These are phyloP conservation scores for Eremothecium coryli DNA, from an alignment of 1,139 yeast species.

Conservation along the genomic window DNA sequence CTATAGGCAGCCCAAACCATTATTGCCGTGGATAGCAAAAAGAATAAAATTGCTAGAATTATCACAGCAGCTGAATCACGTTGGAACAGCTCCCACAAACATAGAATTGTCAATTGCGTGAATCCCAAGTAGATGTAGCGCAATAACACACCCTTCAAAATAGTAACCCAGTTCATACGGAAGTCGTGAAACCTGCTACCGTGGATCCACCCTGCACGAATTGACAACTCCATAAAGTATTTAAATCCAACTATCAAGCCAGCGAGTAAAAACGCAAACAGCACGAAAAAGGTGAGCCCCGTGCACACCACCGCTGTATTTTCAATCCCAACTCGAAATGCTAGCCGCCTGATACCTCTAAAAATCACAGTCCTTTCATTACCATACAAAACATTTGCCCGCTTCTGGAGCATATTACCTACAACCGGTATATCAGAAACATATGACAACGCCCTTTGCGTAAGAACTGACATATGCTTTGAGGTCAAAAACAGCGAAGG, in stretches of 20 bases:
- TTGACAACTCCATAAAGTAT: slow-evolving; percentile 40
- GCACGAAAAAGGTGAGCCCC: slow-evolving; percentile 63
- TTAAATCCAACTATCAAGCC: slow-evolving; percentile 41
- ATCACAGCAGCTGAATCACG: slow-evolving; percentile 69
- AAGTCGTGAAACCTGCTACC: slow-evolving; percentile 41
- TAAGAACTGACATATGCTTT: slow-evolving; percentile 51
- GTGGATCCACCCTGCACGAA: slow-evolving; percentile 37
- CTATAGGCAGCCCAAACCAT: slow-evolving; percentile 54
- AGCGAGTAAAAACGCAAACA: slow-evolving; percentile 58
- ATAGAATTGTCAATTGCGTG: slow-evolving; percentile 57
- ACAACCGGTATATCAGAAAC: slow-evolving; percentile 14
- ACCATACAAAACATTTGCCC: slow-evolving; percentile 33
- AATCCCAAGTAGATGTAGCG: slow-evolving; percentile 69
- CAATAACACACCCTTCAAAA: slow-evolving; percentile 58
- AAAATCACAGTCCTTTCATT: slow-evolving; percentile 46
- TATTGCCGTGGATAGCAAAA: slow-evolving; percentile 45
- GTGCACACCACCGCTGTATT: slow-evolving; percentile 66
- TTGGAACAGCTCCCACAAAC: slow-evolving; percentile 66
- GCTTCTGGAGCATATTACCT: slow-evolving; percentile 23
- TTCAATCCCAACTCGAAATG: slow-evolving; percentile 58
- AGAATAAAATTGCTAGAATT: slow-evolving; percentile 56
- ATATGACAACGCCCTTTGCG: slow-evolving; percentile 50
- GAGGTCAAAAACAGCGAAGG: slow-evolving; percentile 55
- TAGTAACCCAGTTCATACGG: slow-evolving; percentile 43
- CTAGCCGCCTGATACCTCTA: slow-evolving; percentile 70